phyloP scores from a whole-genome alignment of 1,284 basidiomycete genomes.

The Sanghuangporus baumii region DNA sequence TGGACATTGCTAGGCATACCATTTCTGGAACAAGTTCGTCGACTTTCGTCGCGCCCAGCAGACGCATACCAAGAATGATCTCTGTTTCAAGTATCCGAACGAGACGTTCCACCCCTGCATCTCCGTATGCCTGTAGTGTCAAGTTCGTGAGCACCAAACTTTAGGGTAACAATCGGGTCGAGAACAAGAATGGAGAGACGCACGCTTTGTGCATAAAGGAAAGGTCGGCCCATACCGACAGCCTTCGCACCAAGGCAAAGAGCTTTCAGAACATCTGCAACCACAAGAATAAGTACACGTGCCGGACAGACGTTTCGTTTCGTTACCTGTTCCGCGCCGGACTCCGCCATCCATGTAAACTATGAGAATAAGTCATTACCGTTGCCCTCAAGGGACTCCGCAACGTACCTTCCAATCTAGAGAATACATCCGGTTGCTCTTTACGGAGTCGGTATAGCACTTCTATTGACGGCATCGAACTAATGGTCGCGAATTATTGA shows the following conservation, averaged over 20 bases:
- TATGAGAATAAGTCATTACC: slow-evolving; percentile 23
- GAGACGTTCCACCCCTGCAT: slow-evolving; percentile 73
- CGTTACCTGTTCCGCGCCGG: slow-evolving; percentile 70
- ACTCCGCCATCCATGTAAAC: slow-evolving; percentile 91
- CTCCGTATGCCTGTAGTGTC: slow-evolving; percentile 65
- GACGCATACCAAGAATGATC: slow-evolving; percentile 74
- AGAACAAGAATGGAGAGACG: slow-evolving; percentile 22
- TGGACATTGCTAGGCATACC: slow-evolving; percentile 36
- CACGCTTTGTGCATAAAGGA: slow-evolving; percentile 88
- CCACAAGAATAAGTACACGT: neutral
- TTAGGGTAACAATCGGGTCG: too few relatives aligned
- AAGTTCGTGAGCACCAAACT: slow-evolving; percentile 10
- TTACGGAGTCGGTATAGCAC: slow-evolving; percentile 70
- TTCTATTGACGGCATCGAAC: slow-evolving; percentile 69
- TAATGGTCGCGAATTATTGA: slow-evolving; percentile 19
- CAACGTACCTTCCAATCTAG: slow-evolving; percentile 55
- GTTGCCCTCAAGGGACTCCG: neutral
- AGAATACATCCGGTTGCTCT: slow-evolving; percentile 72
- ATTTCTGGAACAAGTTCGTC: slow-evolving; percentile 74
- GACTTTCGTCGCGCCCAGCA: slow-evolving; percentile 71
- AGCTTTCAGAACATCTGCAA: slow-evolving; percentile 80
- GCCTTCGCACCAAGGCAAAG: slow-evolving; percentile 87
- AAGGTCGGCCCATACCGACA: slow-evolving; percentile 84
- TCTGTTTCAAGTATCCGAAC: slow-evolving; percentile 75
- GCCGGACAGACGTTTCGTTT: neutral